phyloP scores from a whole-genome alignment of 352 stramenopile species.

The Phytopythium oedochilum region DNA sequence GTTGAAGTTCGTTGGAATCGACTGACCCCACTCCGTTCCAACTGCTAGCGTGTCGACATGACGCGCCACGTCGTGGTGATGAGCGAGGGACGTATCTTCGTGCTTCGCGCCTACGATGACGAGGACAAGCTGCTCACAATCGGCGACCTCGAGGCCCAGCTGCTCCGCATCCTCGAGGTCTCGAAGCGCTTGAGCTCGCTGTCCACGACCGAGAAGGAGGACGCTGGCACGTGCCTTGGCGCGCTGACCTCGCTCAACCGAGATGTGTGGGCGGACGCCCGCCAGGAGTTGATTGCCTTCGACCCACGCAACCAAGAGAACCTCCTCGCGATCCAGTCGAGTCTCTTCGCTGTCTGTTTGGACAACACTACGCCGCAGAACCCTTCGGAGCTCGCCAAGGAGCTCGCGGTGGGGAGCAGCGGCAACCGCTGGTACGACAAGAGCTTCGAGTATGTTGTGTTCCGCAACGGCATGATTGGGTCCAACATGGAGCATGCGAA shows the following conservation, averaged over 20 bases:
- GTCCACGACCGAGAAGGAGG: conserved; percentile 14
- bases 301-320: conserved; percentile 44
- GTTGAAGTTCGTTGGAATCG: no score
- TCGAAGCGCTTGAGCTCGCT: conserved; percentile 33
- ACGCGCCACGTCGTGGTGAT: conserved; percentile 42
- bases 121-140: conserved; percentile 46
- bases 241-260: conserved; percentile 87
- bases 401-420: conserved; percentile 44
- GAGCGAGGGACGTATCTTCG: conserved; percentile 47
- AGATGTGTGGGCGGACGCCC: conserved; percentile 83
- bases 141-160: conserved; percentile 54
- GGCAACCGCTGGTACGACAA: conserved; percentile 97
- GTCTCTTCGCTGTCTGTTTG: conserved; percentile 88
- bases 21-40: neutral
- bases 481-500: conserved; percentile 94
- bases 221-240: conserved; percentile 53
- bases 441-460: conserved; percentile 93
- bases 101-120: conserved; percentile 43
- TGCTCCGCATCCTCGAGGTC: conserved; percentile 48
- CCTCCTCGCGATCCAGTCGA: conserved; percentile 84
- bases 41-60: conserved; percentile 23
- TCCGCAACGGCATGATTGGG: conserved; percentile 90
- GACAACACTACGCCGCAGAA: conserved; percentile 49
- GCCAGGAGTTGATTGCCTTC: conserved; percentile 55
- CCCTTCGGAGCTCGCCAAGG: conserved; percentile 42